Percentiles rank a stretch among this genome's conserved stretches.
Evolutionary conservation across 352 stramenopile genomes (phyloP).

Genomic region (Phytophthora pluvialis): DNA sequence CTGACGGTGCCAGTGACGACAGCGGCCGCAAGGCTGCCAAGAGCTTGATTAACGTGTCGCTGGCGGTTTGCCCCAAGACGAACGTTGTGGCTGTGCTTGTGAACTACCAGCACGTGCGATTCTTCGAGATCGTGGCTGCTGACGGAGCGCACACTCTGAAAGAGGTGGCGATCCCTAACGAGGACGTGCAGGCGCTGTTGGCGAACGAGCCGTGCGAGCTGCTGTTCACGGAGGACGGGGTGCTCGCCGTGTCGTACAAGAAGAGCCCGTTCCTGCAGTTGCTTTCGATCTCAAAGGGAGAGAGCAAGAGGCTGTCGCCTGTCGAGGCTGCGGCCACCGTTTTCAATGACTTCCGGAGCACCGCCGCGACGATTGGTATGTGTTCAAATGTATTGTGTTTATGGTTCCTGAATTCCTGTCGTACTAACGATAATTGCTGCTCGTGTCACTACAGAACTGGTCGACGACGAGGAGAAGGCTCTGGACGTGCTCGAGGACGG

Average conservation of each 20-base stretch:
- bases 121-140: constrained; percentile 61
- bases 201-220: constrained; percentile 56
- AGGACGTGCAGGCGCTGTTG: constrained; percentile 45
- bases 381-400: constrained; percentile 1
- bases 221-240: constrained; percentile 52
- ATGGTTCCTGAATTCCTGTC: constrained; percentile 1
- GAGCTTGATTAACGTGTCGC: constrained; percentile 60
- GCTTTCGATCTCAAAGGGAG: constrained; percentile 49
- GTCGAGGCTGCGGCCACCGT: constrained; percentile 26
- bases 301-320: constrained; percentile 27
- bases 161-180: constrained; percentile 29
- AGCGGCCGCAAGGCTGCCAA: constrained; percentile 43
- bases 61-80: constrained; percentile 57
- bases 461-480: constrained; percentile 50
- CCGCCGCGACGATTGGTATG: constrained; percentile 64
- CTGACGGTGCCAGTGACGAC: constrained; percentile 22
- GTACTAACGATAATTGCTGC: constrained; percentile 13
- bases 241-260: constrained; percentile 66
- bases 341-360: constrained; percentile 53
- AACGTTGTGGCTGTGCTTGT: constrained; percentile 69
- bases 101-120: constrained; percentile 50
- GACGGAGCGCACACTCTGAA: constrained; percentile 30
- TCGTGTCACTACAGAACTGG: constrained; percentile 44
- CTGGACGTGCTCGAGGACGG: constrained; percentile 69
- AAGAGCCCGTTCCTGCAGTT: constrained; percentile 66